A percentile compares a stretch with the other conserved stretches of the same genome.
phyloP scores from a whole-genome alignment of 768 basidiomycete genomes.

The Gymnopilus dilepis region DNA sequence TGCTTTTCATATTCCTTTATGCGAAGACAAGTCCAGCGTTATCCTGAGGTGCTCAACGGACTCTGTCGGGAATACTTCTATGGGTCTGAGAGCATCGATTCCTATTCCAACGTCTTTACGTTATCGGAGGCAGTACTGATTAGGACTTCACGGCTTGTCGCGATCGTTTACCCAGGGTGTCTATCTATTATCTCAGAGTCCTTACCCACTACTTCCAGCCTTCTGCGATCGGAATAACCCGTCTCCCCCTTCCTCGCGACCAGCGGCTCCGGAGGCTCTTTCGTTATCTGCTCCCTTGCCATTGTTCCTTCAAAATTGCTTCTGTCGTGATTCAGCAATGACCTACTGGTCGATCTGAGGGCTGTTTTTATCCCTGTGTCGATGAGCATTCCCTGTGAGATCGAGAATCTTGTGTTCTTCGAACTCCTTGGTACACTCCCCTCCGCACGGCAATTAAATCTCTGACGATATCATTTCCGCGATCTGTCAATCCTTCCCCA shows the following conservation, averaged over 20 bases:
- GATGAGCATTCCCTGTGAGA: constrained; percentile 9
- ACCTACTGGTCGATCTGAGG: not conserved
- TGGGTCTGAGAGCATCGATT: not conserved
- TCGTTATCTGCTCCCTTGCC: not conserved
- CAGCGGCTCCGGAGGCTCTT: constrained; percentile 14
- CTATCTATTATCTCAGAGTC: not conserved
- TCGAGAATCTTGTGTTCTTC: not conserved
- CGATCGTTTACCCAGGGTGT: constrained; percentile 13
- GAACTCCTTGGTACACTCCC: too few relatives aligned
- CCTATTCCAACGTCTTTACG: not conserved
- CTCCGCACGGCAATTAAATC: constrained; percentile 2
- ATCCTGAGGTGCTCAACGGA: constrained; percentile 1
- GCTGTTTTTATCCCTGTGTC: not conserved
- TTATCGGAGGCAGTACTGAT: not conserved
- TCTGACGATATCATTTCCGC: not conserved
- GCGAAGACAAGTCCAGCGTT: constrained; percentile 2
- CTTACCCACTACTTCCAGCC: not conserved
- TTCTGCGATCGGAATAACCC: constrained; percentile 12
- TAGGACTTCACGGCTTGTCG: not conserved
- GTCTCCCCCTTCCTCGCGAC: constrained; percentile 3
- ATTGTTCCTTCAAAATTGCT: not conserved
- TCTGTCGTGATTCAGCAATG: not conserved
- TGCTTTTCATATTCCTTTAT: constrained; percentile 5
- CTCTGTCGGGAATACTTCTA: constrained; percentile 1
- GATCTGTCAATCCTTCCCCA: constrained; percentile 16